phyloP scores from a whole-genome alignment of 805 yeast genomes.

The Kuraishia floccosa region DNA sequence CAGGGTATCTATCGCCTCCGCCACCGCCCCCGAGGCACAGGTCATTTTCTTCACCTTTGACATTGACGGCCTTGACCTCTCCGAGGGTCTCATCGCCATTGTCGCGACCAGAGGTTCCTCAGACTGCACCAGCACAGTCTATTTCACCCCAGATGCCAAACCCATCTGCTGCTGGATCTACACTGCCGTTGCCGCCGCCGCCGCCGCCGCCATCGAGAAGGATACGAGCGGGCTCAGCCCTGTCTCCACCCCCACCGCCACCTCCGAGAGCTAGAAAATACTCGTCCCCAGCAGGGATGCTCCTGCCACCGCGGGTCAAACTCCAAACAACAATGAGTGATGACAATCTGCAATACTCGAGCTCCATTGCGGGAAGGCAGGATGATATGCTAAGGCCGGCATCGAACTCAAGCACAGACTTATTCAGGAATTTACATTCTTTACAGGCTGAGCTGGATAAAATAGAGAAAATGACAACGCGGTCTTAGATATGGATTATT shows the following conservation, averaged over 20 bases:
- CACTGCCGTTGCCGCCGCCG: not conserved
- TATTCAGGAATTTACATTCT: constrained; percentile 53
- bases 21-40: constrained; percentile 7
- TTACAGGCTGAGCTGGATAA: constrained; percentile 58
- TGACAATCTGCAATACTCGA: too few species aligned
- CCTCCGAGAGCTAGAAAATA: constrained; percentile 7
- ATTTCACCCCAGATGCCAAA: constrained; percentile 8
- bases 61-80: constrained; percentile 6
- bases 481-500: too few species aligned
- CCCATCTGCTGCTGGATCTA: too few species aligned
- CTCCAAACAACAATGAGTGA: too few species aligned
- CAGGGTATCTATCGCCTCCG: constrained; percentile 7
- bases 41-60: constrained; percentile 12
- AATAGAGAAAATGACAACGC: too few species aligned
- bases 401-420: constrained; percentile 33
- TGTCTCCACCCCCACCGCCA: constrained; percentile 31
- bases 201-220: not conserved
- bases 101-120: too few species aligned
- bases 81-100: constrained; percentile 13
- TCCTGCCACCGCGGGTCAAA: too few species aligned
- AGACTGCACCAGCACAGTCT: constrained; percentile 17
- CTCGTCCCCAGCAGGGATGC: constrained; percentile 4
- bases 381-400: too few species aligned
- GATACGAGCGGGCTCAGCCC: too few species aligned
- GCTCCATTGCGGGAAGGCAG: too few species aligned